Evolutionary conservation across 805 yeast genomes (phyloP), one percentile per base, ranked within the genome.

Genomic region (Hanseniaspora valbyensis): DNA sequence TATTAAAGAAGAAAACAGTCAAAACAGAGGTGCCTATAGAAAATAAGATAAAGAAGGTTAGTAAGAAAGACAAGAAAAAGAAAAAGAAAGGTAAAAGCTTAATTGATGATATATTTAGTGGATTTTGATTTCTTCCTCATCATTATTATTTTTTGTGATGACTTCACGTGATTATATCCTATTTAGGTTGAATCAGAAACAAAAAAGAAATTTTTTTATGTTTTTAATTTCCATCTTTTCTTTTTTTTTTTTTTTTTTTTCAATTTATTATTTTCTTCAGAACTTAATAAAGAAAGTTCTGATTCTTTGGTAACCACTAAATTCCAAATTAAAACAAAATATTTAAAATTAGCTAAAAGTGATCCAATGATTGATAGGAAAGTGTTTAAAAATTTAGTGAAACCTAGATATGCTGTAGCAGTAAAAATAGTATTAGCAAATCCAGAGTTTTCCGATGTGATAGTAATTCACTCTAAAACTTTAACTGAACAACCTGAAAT

Each of bases 71-170:
- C 18, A 49, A 49, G n/a, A n/a, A 49, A 37, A 49, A 34, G 30
- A 45, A 41, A 13, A 51, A 44, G 24, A 49, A 49, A 34, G 26
- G 34, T 22, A 50, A 43, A 21, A 50, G 38, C 13, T 26, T 40
- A 13, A 51, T 51, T 13, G 53, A 51, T 42, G 53, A 51, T 37
- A 51, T 51, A 13, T 51, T 51, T 29, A 30, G 43, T 29, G 40
- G 37, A 16, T 44, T 44, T 22, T 33, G 26, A 34, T 42, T 5
- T n/a, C n/a, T n/a, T n/a, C n/a, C n/a, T n/a, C n/a, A n/a, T n/a
- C n/a, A n/a, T n/a, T n/a, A n/a, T n/a, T n/a, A n/a, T n/a, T n/a
- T n/a, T n/a, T n/a, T n/a, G n/a, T n/a, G n/a, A n/a, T n/a, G n/a
- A n/a, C n/a, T n/a, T n/a, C n/a, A n/a, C n/a, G n/a, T n/a, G n/a